These are phyloP conservation scores for Phialophora macrospora DNA, from an alignment of 2,329 filamentous ascomycete genomes.

Conservation along the genomic window DNA sequence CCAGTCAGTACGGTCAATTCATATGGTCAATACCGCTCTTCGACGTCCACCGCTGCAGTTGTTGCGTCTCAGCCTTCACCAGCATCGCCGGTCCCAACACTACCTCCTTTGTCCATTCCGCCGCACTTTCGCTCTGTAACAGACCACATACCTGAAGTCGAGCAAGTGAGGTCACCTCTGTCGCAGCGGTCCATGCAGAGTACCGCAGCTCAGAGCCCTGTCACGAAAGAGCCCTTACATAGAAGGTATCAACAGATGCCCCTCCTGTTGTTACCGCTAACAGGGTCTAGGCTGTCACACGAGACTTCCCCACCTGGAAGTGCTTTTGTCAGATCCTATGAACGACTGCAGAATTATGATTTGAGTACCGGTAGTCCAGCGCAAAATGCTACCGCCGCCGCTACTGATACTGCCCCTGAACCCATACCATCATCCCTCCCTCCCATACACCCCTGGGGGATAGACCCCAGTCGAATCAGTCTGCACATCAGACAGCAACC, in stretches of 20 bases:
- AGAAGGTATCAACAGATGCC: slow-evolving; percentile 8
- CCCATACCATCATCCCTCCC: not conserved
- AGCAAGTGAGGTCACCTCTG: slow-evolving; percentile 8
- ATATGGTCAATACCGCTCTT: slow-evolving; percentile 3
- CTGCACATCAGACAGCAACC: slow-evolving; percentile 55
- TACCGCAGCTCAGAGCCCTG: slow-evolving; percentile 9
- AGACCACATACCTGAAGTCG: slow-evolving; percentile 4
- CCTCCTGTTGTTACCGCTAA: slow-evolving; percentile 2
- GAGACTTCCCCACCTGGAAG: slow-evolving; percentile 6
- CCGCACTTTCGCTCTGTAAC: slow-evolving; percentile 8
- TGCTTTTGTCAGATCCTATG: not conserved
- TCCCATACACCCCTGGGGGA: not conserved
- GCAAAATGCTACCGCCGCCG: slow-evolving; percentile 7
- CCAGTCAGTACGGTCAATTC: slow-evolving; percentile 15
- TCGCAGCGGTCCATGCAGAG: slow-evolving; percentile 9
- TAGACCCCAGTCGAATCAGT: slow-evolving; percentile 41
- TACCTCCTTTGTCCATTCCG: slow-evolving; percentile 6
- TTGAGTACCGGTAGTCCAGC: slow-evolving; percentile 1
- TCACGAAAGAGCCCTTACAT: not conserved
- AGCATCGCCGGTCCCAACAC: slow-evolving; percentile 1
- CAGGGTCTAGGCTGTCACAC: slow-evolving; percentile 7
- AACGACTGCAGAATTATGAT: slow-evolving; percentile 30
- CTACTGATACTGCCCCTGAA: not conserved
- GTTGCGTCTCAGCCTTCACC: not conserved
- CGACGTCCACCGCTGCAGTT: not conserved